phyloP scores from a whole-genome alignment of 176 grass and related monocot genomes.

The Oryza nivara region DNA sequence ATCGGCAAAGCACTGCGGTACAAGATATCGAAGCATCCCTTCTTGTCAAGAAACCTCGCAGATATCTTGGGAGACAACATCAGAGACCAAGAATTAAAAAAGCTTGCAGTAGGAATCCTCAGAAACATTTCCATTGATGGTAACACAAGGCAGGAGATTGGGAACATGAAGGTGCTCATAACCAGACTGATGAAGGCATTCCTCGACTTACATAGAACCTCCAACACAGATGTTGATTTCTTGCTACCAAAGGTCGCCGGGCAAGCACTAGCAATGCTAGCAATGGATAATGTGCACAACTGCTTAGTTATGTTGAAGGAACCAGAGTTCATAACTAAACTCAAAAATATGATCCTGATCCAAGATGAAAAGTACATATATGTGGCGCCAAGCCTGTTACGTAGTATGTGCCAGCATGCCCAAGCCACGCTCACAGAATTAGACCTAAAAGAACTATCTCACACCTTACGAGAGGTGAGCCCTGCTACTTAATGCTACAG shows the following conservation, averaged over 20 bases:
- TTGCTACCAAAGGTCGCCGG: not conserved
- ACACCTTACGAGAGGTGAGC: too few relatives aligned
- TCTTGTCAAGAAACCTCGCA: too few relatives aligned
- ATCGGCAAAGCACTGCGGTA: too few relatives aligned
- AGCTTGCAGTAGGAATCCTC: not conserved
- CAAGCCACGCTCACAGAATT: too few relatives aligned
- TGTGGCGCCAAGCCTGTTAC: too few relatives aligned
- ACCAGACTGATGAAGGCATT: not conserved
- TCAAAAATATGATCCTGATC: slow-evolving; percentile 7
- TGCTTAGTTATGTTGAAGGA: slow-evolving; percentile 17
- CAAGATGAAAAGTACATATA: not conserved
- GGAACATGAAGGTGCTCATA: not conserved
- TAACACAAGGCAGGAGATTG: slow-evolving; percentile 2
- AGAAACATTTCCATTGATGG: not conserved
- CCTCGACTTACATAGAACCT: not conserved
- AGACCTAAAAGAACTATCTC: too few relatives aligned
- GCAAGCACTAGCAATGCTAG: slow-evolving; percentile 20
- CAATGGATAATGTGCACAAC: slow-evolving; percentile 10
- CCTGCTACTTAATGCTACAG: too few relatives aligned
- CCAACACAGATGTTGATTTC: not conserved
- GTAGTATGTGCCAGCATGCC: too few relatives aligned
- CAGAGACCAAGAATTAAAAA: not conserved
- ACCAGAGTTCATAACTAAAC: not conserved
- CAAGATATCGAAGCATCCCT: too few relatives aligned
- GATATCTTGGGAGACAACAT: not conserved